Base-by-base conservation (phyloP, 306 rosid species). In the Cotoneaster glaucophyllus region DNA sequence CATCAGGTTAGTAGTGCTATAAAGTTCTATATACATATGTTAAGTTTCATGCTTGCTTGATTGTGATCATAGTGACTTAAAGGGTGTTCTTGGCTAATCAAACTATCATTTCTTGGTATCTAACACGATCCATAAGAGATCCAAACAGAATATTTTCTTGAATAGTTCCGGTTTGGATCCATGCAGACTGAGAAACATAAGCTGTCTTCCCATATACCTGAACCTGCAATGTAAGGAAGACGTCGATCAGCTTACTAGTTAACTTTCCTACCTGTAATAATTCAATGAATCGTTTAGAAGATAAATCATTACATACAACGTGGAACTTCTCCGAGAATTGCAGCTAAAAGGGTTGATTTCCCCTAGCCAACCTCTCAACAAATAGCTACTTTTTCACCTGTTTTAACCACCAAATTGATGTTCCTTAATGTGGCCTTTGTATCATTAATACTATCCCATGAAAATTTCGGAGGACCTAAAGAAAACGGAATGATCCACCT, bases 101-200 rank as follows among this genome's bases (percentile, higher is more conserved):
- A n/a, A n/a, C n/a, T n/a, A n/a, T n/a, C n/a, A n/a, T n/a, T n/a
- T n/a, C 88, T 43, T 70, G 84, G 70, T 87, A 89, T 64, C 82
- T 87, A 10, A 37, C 70, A 67, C 28, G 54, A 74, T 89, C 87
- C 77, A 89, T 69, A 12, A 68, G 78, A 1, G 88, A 79, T 41
- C 93, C 89, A 80, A 89, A 85, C 39, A 89, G 64, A 28, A 89
- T 83, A 67, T 83, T 89, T 26, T 89, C 89, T 17, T 29, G 74
- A 64, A 89, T 85, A 34, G 84, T 89, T 8, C 91, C 88, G 1
- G 85, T 79, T 77, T 85, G 91, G 56, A 88, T 86, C 93, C 90
- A 86, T 29, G 90, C 84, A 59, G 87, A 78, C 76, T 88, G 93
- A 37, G 93, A 80, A 84, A 88, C 90, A 86, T 84, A 88, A 29